These are phyloP conservation scores for Citrus reticulata DNA, from an alignment of 345 rosid species.

Conservation along the genomic window DNA sequence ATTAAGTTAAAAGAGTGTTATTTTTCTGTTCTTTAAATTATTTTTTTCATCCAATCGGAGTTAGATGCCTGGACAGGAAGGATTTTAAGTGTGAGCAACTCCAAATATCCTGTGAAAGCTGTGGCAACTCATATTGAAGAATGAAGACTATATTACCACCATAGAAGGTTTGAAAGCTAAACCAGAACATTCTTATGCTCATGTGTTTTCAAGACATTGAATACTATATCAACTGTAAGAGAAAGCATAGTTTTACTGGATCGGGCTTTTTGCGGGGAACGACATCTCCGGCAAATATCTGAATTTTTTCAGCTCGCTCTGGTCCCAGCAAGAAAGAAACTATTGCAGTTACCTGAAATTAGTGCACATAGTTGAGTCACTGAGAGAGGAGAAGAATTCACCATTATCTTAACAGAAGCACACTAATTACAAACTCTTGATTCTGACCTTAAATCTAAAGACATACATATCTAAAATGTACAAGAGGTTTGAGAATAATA, in stretches of 20 bases:
- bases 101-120: neutral
- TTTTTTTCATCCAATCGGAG: neutral
- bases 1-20: neutral
- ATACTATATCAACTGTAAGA: neutral
- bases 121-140: neutral
- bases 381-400: neutral
- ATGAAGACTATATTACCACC: neutral
- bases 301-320: conserved; percentile 74
- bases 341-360: conserved; percentile 80
- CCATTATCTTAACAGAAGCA: neutral
- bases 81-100: neutral
- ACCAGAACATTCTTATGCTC: neutral
- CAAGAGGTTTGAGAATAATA: neutral
- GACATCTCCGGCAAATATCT: conserved; percentile 92
- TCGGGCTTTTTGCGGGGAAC: conserved; percentile 94
- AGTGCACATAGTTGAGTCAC: neutral
- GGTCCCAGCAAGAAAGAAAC: conserved; percentile 91
- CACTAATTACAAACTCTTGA: neutral
- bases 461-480: neutral
- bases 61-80: neutral
- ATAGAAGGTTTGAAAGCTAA: neutral
- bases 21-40: neutral
- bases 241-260: conserved; percentile 41
- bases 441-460: neutral
- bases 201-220: neutral